phyloP scores from a whole-genome alignment of 345 rosid species.

The Brassica carinata region DNA sequence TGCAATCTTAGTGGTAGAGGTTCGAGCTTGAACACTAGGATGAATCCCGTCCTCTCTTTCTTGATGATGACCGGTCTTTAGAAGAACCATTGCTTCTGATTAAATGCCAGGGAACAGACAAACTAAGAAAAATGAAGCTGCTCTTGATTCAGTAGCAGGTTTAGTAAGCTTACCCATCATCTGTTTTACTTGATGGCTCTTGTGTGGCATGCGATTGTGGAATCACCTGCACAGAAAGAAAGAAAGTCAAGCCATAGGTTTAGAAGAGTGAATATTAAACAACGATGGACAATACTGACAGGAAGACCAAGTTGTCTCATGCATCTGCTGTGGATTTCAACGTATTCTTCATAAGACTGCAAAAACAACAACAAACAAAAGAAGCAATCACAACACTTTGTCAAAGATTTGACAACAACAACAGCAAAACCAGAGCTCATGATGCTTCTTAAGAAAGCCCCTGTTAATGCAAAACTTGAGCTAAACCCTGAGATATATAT shows the following conservation, averaged over 20 bases:
- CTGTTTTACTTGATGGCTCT: slow-evolving; percentile 57
- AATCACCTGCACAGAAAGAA: slow-evolving; percentile 47
- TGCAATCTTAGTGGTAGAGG: background rate
- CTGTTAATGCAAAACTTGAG: slow-evolving; percentile 14
- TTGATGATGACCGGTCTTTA: slow-evolving; percentile 28
- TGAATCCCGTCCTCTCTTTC: slow-evolving; percentile 32
- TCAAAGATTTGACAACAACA: slow-evolving; percentile 21
- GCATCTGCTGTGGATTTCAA: slow-evolving; percentile 79
- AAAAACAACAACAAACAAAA: slow-evolving; percentile 31
- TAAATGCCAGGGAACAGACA: background rate
- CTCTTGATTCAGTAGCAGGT: slow-evolving; percentile 15
- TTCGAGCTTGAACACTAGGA: background rate
- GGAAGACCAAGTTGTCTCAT: slow-evolving; percentile 55
- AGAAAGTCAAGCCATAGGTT: background rate
- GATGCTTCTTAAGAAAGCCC: slow-evolving; percentile 20
- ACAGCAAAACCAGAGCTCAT: slow-evolving; percentile 2
- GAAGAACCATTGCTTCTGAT: slow-evolving; percentile 41
- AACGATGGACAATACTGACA: slow-evolving; percentile 57
- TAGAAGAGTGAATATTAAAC: slow-evolving; percentile 4
- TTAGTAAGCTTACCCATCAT: slow-evolving; percentile 54
- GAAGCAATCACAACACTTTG: slow-evolving; percentile 27
- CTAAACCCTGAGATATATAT: background rate
- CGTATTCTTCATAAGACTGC: slow-evolving; percentile 97
- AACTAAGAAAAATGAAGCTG: background rate
- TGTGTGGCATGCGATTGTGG: slow-evolving; percentile 46